These are phyloP conservation scores for Gnomoniopsis smithogilvyi DNA, from an alignment of 2,329 filamentous ascomycete species.

Conservation along the genomic window DNA sequence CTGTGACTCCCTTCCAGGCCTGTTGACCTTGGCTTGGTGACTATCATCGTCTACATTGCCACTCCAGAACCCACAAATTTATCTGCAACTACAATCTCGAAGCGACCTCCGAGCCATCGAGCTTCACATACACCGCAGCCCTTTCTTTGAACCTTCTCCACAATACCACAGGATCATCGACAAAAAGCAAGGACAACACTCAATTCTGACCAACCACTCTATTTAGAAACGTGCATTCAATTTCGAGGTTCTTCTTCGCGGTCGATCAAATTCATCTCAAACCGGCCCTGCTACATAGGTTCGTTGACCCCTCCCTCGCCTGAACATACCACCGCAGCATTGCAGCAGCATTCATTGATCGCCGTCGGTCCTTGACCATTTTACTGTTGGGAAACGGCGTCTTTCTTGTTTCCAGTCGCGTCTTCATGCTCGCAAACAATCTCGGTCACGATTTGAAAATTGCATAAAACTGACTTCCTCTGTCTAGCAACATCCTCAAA, in stretches of 20 bases:
- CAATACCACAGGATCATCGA: neutral
- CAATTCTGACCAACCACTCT: neutral
- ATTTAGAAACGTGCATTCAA: neutral
- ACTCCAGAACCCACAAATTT: neutral
- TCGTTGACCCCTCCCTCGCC: neutral
- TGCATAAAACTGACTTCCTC: conserved; percentile 1
- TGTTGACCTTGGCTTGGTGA: neutral
- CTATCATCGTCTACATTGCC: neutral
- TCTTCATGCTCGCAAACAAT: neutral
- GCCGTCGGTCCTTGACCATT: neutral
- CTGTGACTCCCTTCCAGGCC: neutral
- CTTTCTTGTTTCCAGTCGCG: neutral
- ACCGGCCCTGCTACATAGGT: neutral
- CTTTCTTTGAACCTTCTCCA: neutral
- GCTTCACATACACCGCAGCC: neutral
- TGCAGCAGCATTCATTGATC: neutral
- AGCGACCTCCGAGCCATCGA: neutral
- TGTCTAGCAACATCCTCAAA: neutral
- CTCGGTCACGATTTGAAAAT: neutral
- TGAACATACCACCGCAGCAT: neutral
- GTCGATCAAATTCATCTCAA: neutral
- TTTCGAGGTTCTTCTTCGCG: neutral
- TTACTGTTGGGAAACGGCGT: neutral
- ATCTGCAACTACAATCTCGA: neutral
- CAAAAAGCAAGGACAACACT: neutral